Percentiles rank a stretch among this genome's conserved stretches.
These are phyloP conservation scores for Martiniozyma asiatica DNA, from an alignment of 1,139 yeast species.

Conservation along the genomic window DNA sequence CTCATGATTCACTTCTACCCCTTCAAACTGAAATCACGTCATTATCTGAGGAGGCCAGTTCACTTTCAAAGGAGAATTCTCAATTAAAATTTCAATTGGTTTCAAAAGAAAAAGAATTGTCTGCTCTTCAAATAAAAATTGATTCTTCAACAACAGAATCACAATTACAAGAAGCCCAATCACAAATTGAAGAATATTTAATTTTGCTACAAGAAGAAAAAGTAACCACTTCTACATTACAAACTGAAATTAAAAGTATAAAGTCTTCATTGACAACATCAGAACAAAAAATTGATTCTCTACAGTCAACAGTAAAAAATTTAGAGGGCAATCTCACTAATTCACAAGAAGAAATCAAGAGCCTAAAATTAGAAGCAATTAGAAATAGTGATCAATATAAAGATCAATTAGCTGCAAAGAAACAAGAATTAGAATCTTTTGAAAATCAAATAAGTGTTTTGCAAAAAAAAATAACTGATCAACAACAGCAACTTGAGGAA, in stretches of 20 bases:
- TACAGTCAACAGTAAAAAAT: conserved; percentile 9
- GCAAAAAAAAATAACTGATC: conserved; percentile 10
- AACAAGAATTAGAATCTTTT: conserved; percentile 9
- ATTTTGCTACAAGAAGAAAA: conserved; percentile 36
- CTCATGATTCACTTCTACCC: conserved; percentile 20
- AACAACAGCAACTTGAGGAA: conserved; percentile 22
- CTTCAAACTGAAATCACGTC: conserved; percentile 43
- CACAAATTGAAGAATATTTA: conserved; percentile 35
- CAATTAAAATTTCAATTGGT: conserved; percentile 24
- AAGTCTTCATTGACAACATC: conserved; percentile 4
- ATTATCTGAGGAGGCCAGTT: conserved; percentile 58
- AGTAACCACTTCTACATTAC: conserved; percentile 32
- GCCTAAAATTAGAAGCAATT: conserved; percentile 18
- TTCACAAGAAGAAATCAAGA: conserved; percentile 15
- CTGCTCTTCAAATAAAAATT: too few species aligned
- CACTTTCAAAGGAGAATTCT: conserved; percentile 39
- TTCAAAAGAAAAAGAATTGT: conserved; percentile 22
- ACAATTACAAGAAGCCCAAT: conserved; percentile 29
- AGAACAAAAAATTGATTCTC: conserved; percentile 6
- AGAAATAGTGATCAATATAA: conserved; percentile 7
- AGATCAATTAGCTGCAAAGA: conserved; percentile 7
- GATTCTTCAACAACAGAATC: too few species aligned
- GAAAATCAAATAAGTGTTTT: conserved; percentile 15
- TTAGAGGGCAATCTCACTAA: conserved; percentile 12
- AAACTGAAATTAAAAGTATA: conserved; percentile 13